A percentile compares a stretch with the other conserved stretches of the same genome.
Evolutionary conservation across 1,284 basidiomycete species (phyloP).

Genomic region (Ceraceosorus bombacis): DNA sequence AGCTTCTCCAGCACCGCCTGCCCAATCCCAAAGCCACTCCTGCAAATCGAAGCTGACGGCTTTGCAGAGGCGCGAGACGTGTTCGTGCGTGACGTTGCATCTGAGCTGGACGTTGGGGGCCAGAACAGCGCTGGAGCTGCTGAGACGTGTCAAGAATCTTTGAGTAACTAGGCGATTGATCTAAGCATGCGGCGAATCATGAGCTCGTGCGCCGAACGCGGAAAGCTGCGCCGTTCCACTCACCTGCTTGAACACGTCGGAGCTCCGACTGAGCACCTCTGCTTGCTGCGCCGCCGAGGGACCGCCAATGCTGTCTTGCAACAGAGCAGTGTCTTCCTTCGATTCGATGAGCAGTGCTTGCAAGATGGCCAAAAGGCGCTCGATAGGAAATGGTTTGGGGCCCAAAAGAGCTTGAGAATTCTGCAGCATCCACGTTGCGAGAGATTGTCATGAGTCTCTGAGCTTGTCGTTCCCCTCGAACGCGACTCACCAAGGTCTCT

Average conservation of each 20-base stretch:
- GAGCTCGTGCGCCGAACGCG: too few species aligned
- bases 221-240: too few species aligned
- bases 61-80: slow-evolving; percentile 19
- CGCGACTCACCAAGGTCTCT: slow-evolving; percentile 10
- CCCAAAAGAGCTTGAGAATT: slow-evolving; percentile 71
- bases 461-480: too few species aligned
- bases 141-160: slow-evolving; percentile 23
- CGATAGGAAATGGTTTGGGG: slow-evolving; percentile 70
- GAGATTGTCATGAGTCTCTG: too few species aligned
- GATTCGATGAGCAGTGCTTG: slow-evolving; percentile 76
- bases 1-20: not conserved
- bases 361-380: slow-evolving; percentile 73
- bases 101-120: slow-evolving; percentile 22
- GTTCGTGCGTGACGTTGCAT: slow-evolving; percentile 23
- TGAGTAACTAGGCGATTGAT: slow-evolving; percentile 25
- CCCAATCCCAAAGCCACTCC: slow-evolving; percentile 35
- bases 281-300: too few species aligned
- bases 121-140: slow-evolving; percentile 20
- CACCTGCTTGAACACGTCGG: too few species aligned
- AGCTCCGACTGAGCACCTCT: too few species aligned
- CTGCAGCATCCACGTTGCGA: too few species aligned
- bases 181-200: slow-evolving; percentile 9
- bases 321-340: slow-evolving; percentile 53
- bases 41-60: slow-evolving; percentile 27
- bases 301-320: too few species aligned